Conservation (phyloP, 2,329 filamentous ascomycete species). For the Fusarium agapanthi region DNA sequence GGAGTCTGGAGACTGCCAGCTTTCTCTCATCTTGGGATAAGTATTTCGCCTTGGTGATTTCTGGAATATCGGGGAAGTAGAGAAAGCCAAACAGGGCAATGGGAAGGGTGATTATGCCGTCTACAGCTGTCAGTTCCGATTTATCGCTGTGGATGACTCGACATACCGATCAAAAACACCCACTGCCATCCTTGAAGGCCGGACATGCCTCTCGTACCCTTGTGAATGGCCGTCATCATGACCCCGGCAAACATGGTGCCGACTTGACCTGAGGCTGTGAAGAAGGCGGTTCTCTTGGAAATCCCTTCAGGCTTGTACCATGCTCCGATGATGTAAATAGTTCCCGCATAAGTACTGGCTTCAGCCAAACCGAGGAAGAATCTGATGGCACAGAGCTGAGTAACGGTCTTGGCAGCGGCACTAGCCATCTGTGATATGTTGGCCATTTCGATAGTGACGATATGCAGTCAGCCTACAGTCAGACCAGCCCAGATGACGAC, state of each 20-base stretch:
- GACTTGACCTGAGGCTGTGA: slow-evolving; percentile 64
- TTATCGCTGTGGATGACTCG: accelerated
- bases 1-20: slow-evolving; percentile 43
- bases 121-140: not conserved
- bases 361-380: slow-evolving; percentile 44
- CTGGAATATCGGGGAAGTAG: slow-evolving; percentile 43
- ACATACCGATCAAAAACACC: slow-evolving; percentile 43
- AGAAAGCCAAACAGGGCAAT: slow-evolving; percentile 36
- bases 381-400: slow-evolving; percentile 42
- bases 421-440: slow-evolving; percentile 37
- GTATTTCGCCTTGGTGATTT: slow-evolving; percentile 48
- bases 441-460: accelerated
- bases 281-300: slow-evolving; percentile 66
- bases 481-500: slow-evolving; percentile 68
- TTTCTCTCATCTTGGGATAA: slow-evolving; percentile 45
- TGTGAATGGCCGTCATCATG: slow-evolving; percentile 58
- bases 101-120: slow-evolving; percentile 37
- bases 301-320: slow-evolving; percentile 67
- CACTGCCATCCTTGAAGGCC: slow-evolving; percentile 59
- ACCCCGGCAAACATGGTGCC: slow-evolving; percentile 68
- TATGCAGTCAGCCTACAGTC: slow-evolving; percentile 52
- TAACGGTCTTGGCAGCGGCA: slow-evolving; percentile 43
- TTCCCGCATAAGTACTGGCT: slow-evolving; percentile 43
- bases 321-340: slow-evolving; percentile 50
- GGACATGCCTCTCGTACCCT: slow-evolving; percentile 48